phyloP scores from a whole-genome alignment of 805 yeast genomes.

The Starmerella asiatica region DNA sequence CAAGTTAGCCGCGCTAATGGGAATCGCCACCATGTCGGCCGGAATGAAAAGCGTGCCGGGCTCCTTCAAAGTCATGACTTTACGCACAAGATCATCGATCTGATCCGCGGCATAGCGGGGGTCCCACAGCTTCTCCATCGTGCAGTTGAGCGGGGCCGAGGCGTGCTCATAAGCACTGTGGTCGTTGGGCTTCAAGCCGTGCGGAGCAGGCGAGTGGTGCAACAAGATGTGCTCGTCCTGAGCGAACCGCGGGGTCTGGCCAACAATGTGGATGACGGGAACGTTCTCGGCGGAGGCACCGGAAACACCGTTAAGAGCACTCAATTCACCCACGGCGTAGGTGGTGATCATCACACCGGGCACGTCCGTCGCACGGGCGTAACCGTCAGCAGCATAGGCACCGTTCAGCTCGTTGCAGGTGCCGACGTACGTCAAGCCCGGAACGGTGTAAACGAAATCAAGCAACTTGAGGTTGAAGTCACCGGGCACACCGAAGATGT shows the following conservation, averaged over 20 bases:
- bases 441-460: slow-evolving; percentile 29
- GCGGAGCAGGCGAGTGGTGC: slow-evolving; percentile 31
- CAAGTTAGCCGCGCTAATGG: slow-evolving; percentile 30
- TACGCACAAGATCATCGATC: slow-evolving; percentile 52
- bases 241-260: slow-evolving; percentile 42
- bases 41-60: slow-evolving; percentile 83
- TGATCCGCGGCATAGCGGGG: slow-evolving; percentile 39
- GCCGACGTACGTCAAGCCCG: slow-evolving; percentile 59
- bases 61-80: slow-evolving; percentile 43
- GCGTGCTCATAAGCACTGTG: slow-evolving; percentile 53
- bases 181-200: slow-evolving; percentile 37
- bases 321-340: slow-evolving; percentile 80
- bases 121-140: slow-evolving; percentile 37
- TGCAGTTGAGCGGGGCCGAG: slow-evolving; percentile 44
- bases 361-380: slow-evolving; percentile 49
- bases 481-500: slow-evolving; percentile 34
- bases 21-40: slow-evolving; percentile 43
- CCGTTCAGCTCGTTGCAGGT: slow-evolving; percentile 81
- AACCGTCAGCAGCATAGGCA: slow-evolving; percentile 86
- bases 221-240: slow-evolving; percentile 27
- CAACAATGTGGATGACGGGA: slow-evolving; percentile 74
- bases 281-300: slow-evolving; percentile 75
- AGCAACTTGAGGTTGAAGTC: slow-evolving; percentile 33
- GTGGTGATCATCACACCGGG: slow-evolving; percentile 62
- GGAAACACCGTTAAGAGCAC: slow-evolving; percentile 69